These are phyloP conservation scores for Pterothamnion heteromorphum DNA, from an alignment of 31 red algal species.

Conservation along the genomic window DNA sequence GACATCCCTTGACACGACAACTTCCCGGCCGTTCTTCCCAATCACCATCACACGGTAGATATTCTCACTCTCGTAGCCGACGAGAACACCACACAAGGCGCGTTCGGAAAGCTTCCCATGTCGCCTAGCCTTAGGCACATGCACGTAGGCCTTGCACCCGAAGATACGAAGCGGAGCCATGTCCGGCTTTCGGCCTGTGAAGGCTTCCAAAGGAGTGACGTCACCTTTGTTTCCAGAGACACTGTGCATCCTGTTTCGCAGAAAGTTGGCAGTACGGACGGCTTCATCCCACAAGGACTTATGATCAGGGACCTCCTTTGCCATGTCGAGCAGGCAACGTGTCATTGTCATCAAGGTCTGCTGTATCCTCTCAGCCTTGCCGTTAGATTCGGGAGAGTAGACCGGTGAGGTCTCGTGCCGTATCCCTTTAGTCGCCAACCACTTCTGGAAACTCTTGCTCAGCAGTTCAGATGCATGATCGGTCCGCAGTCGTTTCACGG, in stretches of 20 bases:
- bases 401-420: background rate
- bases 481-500: background rate
- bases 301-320: background rate
- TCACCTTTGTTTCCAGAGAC: background rate
- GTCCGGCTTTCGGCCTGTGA: conserved; percentile 26
- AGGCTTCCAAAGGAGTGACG: conserved; percentile 42
- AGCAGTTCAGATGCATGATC: conserved; percentile 43
- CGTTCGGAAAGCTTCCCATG: background rate
- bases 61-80: conserved; percentile 20
- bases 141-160: conserved; percentile 8
- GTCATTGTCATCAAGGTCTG: conserved; percentile 26
- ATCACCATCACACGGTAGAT: conserved; percentile 19
- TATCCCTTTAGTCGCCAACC: conserved; percentile 25
- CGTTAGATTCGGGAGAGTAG: conserved; percentile 57
- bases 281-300: conserved; percentile 15
- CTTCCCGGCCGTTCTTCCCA: background rate
- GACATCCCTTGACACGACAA: conserved; percentile 12
- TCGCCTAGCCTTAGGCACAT: conserved; percentile 23
- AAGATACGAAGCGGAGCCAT: background rate
- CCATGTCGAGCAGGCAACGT: background rate
- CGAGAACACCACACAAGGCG: background rate
- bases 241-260: conserved; percentile 42
- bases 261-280: background rate
- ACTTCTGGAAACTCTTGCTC: conserved; percentile 1
- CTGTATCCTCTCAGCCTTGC: conserved; percentile 44